A percentile compares a stretch with the other conserved stretches of the same genome.
Evolutionary conservation across 2,329 filamentous ascomycete species (phyloP).

Genomic region (Aspergillus neoniger): DNA sequence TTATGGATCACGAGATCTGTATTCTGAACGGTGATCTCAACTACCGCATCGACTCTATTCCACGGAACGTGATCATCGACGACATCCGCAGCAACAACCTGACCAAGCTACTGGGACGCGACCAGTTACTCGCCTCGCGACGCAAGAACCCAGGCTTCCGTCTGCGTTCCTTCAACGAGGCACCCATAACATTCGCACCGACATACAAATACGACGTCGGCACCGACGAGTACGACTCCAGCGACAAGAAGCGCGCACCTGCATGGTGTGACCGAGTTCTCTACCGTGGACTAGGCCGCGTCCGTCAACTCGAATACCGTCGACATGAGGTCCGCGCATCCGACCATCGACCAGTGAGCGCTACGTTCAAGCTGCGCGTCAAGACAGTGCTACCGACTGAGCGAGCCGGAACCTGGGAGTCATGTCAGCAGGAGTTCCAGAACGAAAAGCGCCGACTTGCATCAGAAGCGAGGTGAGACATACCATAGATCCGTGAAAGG

Average conservation of each 20-base stretch:
- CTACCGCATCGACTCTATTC: slow-evolving; percentile 97
- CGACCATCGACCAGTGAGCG: slow-evolving; percentile 91
- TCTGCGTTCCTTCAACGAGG: slow-evolving; percentile 85
- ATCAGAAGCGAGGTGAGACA: slow-evolving; percentile 69
- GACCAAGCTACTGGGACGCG: slow-evolving; percentile 81
- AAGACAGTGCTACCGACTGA: slow-evolving; percentile 75
- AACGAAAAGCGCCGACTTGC: slow-evolving; percentile 68
- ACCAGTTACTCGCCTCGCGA: slow-evolving; percentile 86
- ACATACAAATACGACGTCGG: slow-evolving; percentile 99
- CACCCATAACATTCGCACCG: slow-evolving; percentile 85
- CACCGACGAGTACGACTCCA: slow-evolving; percentile 89
- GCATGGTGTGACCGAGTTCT: slow-evolving; percentile 96
- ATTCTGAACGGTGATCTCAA: slow-evolving; percentile 95
- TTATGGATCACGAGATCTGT: slow-evolving; percentile 96
- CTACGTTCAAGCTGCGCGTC: slow-evolving; percentile 75
- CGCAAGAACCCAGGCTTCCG: slow-evolving; percentile 88
- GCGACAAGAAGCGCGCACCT: slow-evolving; percentile 89
- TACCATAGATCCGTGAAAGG: slow-evolving; percentile 2
- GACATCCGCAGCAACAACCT: slow-evolving; percentile 82
- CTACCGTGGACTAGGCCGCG: slow-evolving; percentile 77
- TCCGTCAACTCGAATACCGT: slow-evolving; percentile 84
- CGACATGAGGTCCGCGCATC: slow-evolving; percentile 88
- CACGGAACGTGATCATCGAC: slow-evolving; percentile 85
- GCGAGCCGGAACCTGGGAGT: slow-evolving; percentile 68
- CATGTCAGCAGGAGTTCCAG: slow-evolving; percentile 74